Base-by-base conservation (phyloP, 805 yeast genomes). In the Candida nanaspora region DNA sequence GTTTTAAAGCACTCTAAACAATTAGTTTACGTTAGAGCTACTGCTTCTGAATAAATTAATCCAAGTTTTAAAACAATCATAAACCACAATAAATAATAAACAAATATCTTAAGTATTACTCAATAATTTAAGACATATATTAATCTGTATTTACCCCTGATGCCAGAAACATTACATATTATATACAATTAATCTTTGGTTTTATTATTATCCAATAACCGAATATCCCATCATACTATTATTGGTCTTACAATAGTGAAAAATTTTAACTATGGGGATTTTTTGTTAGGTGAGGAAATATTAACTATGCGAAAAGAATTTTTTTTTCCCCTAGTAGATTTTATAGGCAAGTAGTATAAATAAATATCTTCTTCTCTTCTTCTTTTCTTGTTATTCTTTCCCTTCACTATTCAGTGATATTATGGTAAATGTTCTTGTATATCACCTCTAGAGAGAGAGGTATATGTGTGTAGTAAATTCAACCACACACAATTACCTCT, bases 1-100 rank as follows among this genome's bases (percentile, higher is more conserved):
- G 84, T 93, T 67, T 82, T 86, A 63, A 82, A 79, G 69, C 97
- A 89, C 86, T 80, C 96, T 65, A 86, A 86, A 77, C 99, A 93
- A 80, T 80, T 81, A 70, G 85, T 94, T 70, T 93, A 88, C 95
- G 83, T 87, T 67, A 72, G 78, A 66, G 94, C 94, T 63, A 72
- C 78, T 58, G 78, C 77, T 57, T 59, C 76, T 59, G 82, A 76
- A 65, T 75, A 75, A 67, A 65, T 61, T 51, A 38, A 29, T 39
- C 39, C n/a, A n/a, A n/a, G n/a, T n/a, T n/a, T n/a, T n/a, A n/a
- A n/a, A n/a, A n/a, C n/a, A n/a, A n/a, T n/a, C n/a, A n/a, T n/a
- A n/a, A 33, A 35, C 34, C 11, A 23, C 11, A 23, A 23, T 23
- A 38, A 18, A 36, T 35, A 36, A 33, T 21, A 8, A 23, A 23